phyloP scores from a whole-genome alignment of 78 protist genomes.

The Dictyostelium purpureum region DNA sequence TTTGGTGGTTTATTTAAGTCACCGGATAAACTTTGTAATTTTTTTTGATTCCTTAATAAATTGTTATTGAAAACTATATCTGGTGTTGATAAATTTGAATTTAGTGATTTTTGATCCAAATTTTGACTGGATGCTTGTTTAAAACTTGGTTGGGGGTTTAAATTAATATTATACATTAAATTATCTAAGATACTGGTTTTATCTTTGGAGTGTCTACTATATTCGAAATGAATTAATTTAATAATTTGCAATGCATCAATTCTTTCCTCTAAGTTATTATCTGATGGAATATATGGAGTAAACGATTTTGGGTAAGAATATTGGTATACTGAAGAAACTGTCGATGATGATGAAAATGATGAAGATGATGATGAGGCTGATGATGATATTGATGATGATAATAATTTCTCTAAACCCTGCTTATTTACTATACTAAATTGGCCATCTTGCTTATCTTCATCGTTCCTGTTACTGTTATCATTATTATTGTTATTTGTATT shows the following conservation, averaged over 20 bases:
- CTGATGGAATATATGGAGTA: neutral
- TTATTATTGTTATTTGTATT: too few relatives aligned
- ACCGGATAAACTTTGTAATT: too few relatives aligned
- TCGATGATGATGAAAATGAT: neutral
- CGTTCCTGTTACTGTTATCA: too few relatives aligned
- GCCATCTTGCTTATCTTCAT: too few relatives aligned
- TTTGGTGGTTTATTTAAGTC: neutral
- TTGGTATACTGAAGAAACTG: neutral
- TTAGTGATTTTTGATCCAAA: too few relatives aligned
- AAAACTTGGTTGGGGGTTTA: neutral
- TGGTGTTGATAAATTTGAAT: too few relatives aligned
- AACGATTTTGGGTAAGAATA: neutral
- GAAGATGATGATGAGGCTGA: neutral
- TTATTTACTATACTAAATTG: too few relatives aligned
- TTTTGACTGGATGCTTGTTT: too few relatives aligned
- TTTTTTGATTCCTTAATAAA: too few relatives aligned
- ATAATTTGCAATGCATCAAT: slow-evolving; percentile 2
- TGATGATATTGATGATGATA: neutral
- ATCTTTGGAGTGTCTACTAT: neutral
- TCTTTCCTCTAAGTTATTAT: neutral
- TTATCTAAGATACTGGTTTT: neutral
- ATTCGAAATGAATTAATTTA: slow-evolving; percentile 1
- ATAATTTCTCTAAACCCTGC: too few relatives aligned
- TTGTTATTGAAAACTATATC: too few relatives aligned
- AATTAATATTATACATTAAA: neutral